Evolutionary conservation across 78 protist genomes (phyloP).

Genomic region (Polysphondylium violaceum): DNA sequence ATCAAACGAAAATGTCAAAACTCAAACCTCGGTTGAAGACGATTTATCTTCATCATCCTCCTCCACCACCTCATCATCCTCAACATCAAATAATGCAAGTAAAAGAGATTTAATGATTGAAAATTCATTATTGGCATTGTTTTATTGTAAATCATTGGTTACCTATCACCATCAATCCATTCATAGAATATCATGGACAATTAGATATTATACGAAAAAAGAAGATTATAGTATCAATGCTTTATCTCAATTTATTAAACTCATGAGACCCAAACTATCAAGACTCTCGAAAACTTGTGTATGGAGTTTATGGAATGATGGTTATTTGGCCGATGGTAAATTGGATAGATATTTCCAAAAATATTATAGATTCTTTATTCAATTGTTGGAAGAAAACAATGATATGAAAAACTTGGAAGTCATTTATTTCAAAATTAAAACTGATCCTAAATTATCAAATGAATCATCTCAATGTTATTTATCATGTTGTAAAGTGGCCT

Average conservation of each 20-base stretch:
- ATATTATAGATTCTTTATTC: conserved; percentile 30
- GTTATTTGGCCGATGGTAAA: conserved; percentile 61
- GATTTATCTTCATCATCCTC: not conserved
- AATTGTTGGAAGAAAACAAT: conserved; percentile 41
- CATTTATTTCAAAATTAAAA: conserved; percentile 24
- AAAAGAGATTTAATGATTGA: conserved; percentile 27
- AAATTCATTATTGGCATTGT: conserved; percentile 15
- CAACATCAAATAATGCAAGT: not conserved
- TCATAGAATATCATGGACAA: conserved; percentile 40
- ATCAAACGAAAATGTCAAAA: no score
- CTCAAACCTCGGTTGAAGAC: no score
- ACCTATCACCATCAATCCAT: conserved; percentile 37
- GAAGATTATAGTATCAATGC: not conserved
- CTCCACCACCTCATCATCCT: not conserved
- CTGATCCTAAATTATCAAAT: conserved; percentile 4
- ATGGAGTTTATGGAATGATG: conserved; percentile 62
- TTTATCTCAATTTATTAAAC: conserved; percentile 11
- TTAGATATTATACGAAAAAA: conserved; percentile 18
- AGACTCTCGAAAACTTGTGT: conserved; percentile 16
- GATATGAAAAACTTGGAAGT: conserved; percentile 37
- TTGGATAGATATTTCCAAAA: conserved; percentile 29
- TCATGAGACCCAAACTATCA: conserved; percentile 50
- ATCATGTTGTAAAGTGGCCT: conserved; percentile 14
- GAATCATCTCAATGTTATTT: conserved; percentile 10
- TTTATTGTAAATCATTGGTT: not conserved